Evolutionary conservation across 2,329 filamentous ascomycete species (phyloP).

Genomic region (Penicillium sp.): DNA sequence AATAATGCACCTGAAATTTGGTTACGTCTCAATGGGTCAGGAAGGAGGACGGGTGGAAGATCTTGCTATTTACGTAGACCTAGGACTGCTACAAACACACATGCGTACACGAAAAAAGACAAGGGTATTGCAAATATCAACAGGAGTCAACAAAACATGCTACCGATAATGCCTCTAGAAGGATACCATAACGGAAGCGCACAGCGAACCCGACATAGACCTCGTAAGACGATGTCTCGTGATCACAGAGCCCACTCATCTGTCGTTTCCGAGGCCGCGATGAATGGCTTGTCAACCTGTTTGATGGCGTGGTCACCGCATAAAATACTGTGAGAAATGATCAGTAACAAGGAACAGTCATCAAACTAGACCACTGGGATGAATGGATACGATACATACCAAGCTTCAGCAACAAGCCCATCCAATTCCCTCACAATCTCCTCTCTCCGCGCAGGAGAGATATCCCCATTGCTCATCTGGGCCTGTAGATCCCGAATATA

Average conservation of each 20-base stretch:
- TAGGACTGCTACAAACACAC: neutral
- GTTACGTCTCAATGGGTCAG: neutral
- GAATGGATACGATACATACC: constrained; percentile 58
- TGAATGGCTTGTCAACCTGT: constrained; percentile 90
- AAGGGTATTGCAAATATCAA: constrained; percentile 19
- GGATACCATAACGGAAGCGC: neutral
- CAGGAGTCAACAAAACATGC: neutral
- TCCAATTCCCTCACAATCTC: constrained; percentile 86
- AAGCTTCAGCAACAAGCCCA: constrained; percentile 85
- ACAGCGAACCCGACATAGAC: neutral
- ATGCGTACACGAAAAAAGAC: neutral
- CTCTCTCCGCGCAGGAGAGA: constrained; percentile 73
- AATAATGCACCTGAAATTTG: neutral
- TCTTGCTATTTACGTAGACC: neutral
- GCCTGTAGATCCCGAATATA: constrained; percentile 84
- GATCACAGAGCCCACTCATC: constrained; percentile 76
- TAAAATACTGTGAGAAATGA: constrained; percentile 66
- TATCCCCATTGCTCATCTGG: constrained; percentile 76
- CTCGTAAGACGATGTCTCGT: neutral
- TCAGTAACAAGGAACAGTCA: constrained; percentile 22
- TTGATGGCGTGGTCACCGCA: constrained; percentile 96
- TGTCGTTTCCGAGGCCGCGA: constrained; percentile 70
- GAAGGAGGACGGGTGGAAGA: neutral
- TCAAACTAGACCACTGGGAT: neutral
- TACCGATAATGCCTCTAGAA: neutral